Base-by-base conservation (phyloP, 495 filamentous ascomycete species). In the Trichocladium antarcticum region DNA sequence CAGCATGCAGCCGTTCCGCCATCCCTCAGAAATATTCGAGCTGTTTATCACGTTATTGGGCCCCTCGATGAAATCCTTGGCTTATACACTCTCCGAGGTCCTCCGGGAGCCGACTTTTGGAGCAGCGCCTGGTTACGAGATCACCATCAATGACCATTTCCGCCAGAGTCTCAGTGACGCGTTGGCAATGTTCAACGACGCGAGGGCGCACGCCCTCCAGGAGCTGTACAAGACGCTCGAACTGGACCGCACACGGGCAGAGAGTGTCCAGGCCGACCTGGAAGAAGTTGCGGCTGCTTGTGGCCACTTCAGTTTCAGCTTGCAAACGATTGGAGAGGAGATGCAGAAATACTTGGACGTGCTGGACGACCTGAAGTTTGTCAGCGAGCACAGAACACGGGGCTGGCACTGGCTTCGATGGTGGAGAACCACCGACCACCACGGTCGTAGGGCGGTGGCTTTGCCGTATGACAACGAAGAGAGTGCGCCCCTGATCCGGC, bases 211-310 rank as follows among this genome's bases (percentile, higher is more conserved):
- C 43, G 87, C 89, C 0, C 72, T 98, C 2, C 74, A 78, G 44
- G 69, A 79, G 42, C 71, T 98, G 12, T 96, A 97, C 64, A 81
- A 79, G 50, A 80, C 73, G 36, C 83, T 86, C 46, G 80, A 87
- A 45, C 68, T 85, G 19, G 75, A 78, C 34, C 77, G 76, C 46
- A 67, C 79, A 5, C 72, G 78, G 27, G 75, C 78, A 2, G 70
- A 84, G 28, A 81, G 82, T 35, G 71, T 86, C n/a, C 84, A 90
- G 51, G 92, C 92, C 6, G 92, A 95, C 59, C 84, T 94, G 42
- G 92, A 98, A 62, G 92, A 98, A 64, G 88, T 97, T 8, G 87
- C 89, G 27, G 92, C 92, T 5, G 90, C 87, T 37, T 98, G 92
- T 58, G 89, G 90, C 3, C 87, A 97, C 60, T 98, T 96, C 61